Evolutionary conservation across 495 filamentous ascomycete genomes (phyloP).

Genomic region (Aspergillus avenaceus): DNA sequence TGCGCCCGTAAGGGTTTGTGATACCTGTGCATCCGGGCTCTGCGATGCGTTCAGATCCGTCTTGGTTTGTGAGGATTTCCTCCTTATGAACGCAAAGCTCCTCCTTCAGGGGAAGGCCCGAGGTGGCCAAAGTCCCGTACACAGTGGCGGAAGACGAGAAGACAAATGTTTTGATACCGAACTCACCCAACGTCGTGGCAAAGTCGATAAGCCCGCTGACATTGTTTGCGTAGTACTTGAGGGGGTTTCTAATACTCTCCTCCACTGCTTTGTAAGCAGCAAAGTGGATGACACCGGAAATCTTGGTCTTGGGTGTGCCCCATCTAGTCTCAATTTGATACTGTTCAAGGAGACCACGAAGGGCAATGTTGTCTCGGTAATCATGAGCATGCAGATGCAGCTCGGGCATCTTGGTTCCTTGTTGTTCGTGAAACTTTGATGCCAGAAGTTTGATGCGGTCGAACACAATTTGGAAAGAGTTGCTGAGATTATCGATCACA

Average conservation of each 20-base stretch:
- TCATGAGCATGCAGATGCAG: constrained; percentile 55
- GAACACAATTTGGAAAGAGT: constrained; percentile 52
- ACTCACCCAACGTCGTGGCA: constrained; percentile 48
- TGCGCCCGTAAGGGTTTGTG: constrained; percentile 62
- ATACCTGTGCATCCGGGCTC: constrained; percentile 49
- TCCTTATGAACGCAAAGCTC: constrained; percentile 57
- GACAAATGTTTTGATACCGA: constrained; percentile 61
- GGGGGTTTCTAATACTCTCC: constrained; percentile 47
- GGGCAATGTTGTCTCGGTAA: constrained; percentile 47
- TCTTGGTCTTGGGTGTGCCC: constrained; percentile 46
- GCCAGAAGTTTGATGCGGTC: constrained; percentile 49
- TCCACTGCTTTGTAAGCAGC: constrained; percentile 58
- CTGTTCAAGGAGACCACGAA: constrained; percentile 37
- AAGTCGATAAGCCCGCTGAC: constrained; percentile 61
- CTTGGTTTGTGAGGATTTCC: constrained; percentile 27
- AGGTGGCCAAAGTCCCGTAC: constrained; percentile 54
- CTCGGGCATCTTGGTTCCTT: constrained; percentile 42
- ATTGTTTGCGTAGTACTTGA: constrained; percentile 65
- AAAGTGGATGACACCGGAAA: constrained; percentile 61
- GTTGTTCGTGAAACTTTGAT: constrained; percentile 41
- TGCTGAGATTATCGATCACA: constrained; percentile 61
- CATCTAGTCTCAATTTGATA: constrained; percentile 30
- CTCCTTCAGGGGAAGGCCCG: constrained; percentile 51
- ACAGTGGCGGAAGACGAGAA: constrained; percentile 66
- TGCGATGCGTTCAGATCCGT: constrained; percentile 25